phyloP scores from a whole-genome alignment of 164 flowering plant genomes.

The Tinospora cordifolia region DNA sequence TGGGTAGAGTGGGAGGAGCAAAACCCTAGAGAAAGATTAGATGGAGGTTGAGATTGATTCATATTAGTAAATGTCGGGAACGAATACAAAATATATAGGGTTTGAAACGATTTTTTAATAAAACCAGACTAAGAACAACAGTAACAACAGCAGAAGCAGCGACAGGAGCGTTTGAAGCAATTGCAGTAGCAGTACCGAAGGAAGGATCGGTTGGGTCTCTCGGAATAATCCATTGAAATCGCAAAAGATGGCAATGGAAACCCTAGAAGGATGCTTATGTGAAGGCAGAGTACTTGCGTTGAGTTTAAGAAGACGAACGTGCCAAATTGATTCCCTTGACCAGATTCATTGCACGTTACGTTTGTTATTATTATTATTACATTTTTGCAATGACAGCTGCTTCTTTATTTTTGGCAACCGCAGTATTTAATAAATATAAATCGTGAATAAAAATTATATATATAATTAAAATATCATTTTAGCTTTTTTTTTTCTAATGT shows the following conservation, averaged over 20 bases:
- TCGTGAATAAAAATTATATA: no score
- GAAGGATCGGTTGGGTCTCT: constrained; percentile 5
- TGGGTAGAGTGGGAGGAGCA: constrained; percentile 25
- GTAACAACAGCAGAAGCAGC: constrained; percentile 42
- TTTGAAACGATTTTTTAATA: background rate
- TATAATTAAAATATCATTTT: no score
- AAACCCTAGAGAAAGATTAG: constrained; percentile 43
- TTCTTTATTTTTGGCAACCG: no score
- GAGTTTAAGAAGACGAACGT: no score
- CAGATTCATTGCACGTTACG: no score
- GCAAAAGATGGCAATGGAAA: constrained; percentile 8
- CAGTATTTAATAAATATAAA: no score
- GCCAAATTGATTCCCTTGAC: no score
- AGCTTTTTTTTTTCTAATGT: no score
- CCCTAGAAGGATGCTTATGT: background rate
- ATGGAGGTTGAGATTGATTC: constrained; percentile 39
- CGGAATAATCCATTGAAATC: constrained; percentile 24
- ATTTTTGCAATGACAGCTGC: no score
- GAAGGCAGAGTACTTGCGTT: no score
- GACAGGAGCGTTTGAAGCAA: constrained; percentile 23
- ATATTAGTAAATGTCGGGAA: constrained; percentile 16
- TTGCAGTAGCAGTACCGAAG: constrained; percentile 27
- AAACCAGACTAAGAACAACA: constrained; percentile 15
- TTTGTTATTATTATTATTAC: no score
- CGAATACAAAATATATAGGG: background rate